A percentile compares a stretch with the other conserved stretches of the same genome.
These are phyloP conservation scores for Globisporangium emineosum DNA, from an alignment of 352 stramenopile genomes.

Conservation along the genomic window DNA sequence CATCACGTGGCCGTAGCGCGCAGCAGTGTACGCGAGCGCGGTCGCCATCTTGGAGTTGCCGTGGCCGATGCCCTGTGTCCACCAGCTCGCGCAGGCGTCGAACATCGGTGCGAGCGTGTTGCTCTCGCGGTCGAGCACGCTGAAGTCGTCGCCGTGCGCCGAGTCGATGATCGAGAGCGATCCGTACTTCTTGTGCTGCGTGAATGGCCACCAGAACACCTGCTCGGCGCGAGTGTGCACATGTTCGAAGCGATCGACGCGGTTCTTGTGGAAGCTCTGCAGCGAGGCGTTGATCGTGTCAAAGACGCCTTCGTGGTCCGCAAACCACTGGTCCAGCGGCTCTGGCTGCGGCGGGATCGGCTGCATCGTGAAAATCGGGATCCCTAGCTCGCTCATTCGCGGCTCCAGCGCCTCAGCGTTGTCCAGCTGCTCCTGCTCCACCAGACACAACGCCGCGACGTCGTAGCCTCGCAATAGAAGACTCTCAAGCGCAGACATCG, in stretches of 20 bases:
- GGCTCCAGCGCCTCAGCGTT: slow-evolving; percentile 65
- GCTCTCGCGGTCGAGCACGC: slow-evolving; percentile 40
- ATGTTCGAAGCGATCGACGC: slow-evolving; percentile 48
- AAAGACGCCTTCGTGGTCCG: slow-evolving; percentile 44
- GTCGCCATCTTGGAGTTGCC: slow-evolving; percentile 87
- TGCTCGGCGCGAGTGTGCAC: slow-evolving; percentile 61
- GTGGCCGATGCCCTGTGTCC: slow-evolving; percentile 91
- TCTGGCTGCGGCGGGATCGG: slow-evolving; percentile 71
- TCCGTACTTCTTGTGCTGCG: slow-evolving; percentile 86
- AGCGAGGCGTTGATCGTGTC: slow-evolving; percentile 45
- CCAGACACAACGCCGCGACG: slow-evolving; percentile 79
- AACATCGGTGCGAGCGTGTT: slow-evolving; percentile 71
- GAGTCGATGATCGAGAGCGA: slow-evolving; percentile 87
- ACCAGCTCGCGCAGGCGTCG: slow-evolving; percentile 91
- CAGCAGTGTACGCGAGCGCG: slow-evolving; percentile 84
- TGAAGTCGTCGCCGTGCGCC: slow-evolving; percentile 87
- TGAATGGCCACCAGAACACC: slow-evolving; percentile 94
- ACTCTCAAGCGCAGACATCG: slow-evolving; percentile 92
- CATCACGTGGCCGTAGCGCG: slow-evolving; percentile 91
- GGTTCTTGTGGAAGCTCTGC: slow-evolving; percentile 48
- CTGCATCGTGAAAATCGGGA: slow-evolving; percentile 72
- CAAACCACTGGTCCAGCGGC: slow-evolving; percentile 73
- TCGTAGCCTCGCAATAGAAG: slow-evolving; percentile 91
- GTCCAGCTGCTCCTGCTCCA: slow-evolving; percentile 71
- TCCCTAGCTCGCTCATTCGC: slow-evolving; percentile 60